phyloP scores from a whole-genome alignment of 1,139 yeast genomes.

The Blastobotrys serpentis region DNA sequence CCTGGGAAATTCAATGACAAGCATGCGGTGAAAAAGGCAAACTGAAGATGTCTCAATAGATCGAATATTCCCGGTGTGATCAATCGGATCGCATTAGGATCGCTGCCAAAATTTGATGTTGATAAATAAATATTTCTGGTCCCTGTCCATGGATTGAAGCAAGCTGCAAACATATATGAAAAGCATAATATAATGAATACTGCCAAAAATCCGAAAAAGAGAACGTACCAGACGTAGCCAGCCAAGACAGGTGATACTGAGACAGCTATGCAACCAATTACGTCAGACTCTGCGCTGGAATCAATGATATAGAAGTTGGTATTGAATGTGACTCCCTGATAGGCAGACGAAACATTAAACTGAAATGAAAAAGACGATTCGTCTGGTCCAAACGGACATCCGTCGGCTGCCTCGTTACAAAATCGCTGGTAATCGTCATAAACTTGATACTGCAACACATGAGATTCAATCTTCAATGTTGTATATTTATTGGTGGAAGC shows the following conservation, averaged over 20 bases:
- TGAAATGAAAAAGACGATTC: conserved; percentile 28
- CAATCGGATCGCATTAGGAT: conserved; percentile 54
- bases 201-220: conserved; percentile 45
- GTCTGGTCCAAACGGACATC: conserved; percentile 36
- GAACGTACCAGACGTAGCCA: conserved; percentile 42
- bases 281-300: conserved; percentile 39
- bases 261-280: conserved; percentile 50
- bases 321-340: conserved; percentile 35
- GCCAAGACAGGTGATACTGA: conserved; percentile 54
- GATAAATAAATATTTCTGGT: conserved; percentile 57
- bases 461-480: conserved; percentile 18
- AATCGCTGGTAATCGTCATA: conserved; percentile 30
- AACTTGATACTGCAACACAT: conserved; percentile 21
- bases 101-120: conserved; percentile 61
- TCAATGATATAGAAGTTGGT: conserved; percentile 36
- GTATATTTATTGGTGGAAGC: conserved; percentile 31
- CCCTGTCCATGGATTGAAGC: conserved; percentile 59
- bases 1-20: conserved; percentile 63
- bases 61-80: conserved; percentile 56
- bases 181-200: conserved; percentile 47
- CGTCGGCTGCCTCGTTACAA: conserved; percentile 28
- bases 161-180: conserved; percentile 42
- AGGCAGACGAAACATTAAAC: conserved; percentile 28
- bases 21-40: conserved; percentile 55
- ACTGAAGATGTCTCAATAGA: conserved; percentile 54